Conservation (phyloP, 1,284 basidiomycete genomes). For the Melampsora larici-populina region DNA sequence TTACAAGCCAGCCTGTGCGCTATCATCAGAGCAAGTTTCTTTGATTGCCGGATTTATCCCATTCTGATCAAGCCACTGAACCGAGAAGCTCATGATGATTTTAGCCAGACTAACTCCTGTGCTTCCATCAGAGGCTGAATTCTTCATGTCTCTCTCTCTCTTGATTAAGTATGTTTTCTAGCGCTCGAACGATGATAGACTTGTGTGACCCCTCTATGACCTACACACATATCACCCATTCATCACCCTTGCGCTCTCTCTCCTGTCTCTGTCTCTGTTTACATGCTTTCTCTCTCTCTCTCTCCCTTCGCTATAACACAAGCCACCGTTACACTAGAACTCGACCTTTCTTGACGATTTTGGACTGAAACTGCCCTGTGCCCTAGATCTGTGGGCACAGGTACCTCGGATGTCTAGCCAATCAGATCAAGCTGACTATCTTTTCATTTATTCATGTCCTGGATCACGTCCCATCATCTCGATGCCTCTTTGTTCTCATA, state of each 20-base stretch:
- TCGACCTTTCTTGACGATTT: background rate
- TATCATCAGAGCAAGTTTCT: background rate
- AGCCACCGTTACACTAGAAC: background rate
- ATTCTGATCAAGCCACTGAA: constrained; percentile 6
- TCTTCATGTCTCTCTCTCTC: background rate
- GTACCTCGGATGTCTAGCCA: background rate
- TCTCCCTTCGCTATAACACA: background rate
- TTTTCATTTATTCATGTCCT: background rate
- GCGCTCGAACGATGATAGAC: background rate
- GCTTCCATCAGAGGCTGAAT: background rate
- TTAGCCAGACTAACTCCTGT: background rate
- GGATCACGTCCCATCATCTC: background rate
- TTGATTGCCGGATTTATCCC: background rate
- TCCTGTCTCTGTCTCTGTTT: background rate
- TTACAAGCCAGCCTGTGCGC: background rate
- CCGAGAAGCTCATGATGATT: background rate
- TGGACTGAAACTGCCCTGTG: constrained; percentile 8
- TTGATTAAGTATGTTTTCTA: background rate
- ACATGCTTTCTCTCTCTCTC: background rate
- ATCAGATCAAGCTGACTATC: background rate
- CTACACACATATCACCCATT: background rate
- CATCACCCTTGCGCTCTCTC: background rate
- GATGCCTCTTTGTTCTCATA: background rate
- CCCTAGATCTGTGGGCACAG: background rate
- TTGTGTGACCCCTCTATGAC: background rate